phyloP scores from a whole-genome alignment of 164 flowering plant species.

The Magnolia changhungtana region DNA sequence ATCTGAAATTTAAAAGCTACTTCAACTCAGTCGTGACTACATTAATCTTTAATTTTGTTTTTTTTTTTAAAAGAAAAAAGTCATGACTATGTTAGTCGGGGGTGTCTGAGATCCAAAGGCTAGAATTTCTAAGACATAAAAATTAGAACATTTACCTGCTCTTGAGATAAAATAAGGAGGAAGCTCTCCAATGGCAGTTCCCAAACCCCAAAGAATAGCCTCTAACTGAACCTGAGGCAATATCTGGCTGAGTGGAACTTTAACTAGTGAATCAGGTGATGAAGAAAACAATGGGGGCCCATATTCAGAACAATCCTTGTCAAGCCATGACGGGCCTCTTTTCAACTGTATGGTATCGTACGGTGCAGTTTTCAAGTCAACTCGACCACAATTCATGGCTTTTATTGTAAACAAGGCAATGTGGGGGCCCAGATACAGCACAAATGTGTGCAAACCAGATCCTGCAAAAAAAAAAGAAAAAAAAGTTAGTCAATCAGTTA shows the following conservation, averaged over 20 bases:
- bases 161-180: conserved; percentile 97
- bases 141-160: conserved; percentile 56
- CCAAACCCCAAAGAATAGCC: conserved; percentile 92
- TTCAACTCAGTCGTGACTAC: background rate
- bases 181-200: conserved; percentile 97
- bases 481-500: background rate
- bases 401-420: conserved; percentile 85
- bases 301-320: conserved; percentile 73
- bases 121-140: background rate
- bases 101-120: background rate
- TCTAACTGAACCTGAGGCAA: conserved; percentile 85
- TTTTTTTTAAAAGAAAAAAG: too few species aligned
- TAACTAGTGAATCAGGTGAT: conserved; percentile 31
- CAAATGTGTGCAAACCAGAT: conserved; percentile 95
- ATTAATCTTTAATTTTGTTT: too few species aligned
- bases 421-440: conserved; percentile 92
- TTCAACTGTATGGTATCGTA: conserved; percentile 89
- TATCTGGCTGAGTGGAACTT: conserved; percentile 77
- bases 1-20: background rate
- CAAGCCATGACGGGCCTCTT: conserved; percentile 84
- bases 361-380: conserved; percentile 81
- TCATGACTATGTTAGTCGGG: too few species aligned
- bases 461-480: conserved; percentile 33
- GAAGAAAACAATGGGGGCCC: conserved; percentile 69
- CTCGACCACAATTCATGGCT: conserved; percentile 85